Evolutionary conservation across 768 basidiomycete species (phyloP), one percentile per base, ranked within the genome.

Genomic region (Steccherinum ochraceum): DNA sequence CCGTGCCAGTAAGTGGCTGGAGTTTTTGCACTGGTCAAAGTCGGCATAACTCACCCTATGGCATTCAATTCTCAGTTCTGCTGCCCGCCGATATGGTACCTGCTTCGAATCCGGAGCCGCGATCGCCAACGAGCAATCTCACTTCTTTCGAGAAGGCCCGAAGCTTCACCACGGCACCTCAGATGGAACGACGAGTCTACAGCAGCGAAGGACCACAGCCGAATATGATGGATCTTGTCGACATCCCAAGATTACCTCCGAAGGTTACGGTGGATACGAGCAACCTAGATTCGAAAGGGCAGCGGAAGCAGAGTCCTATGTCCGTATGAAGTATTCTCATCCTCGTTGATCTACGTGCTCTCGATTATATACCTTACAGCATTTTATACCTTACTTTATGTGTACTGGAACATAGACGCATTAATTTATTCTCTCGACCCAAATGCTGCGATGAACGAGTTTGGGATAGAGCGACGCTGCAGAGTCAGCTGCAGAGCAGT

Each of bases 1-100:
- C 66, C 73, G 82, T 48, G 81, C 84, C 16, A 77, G 60, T 63
- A 73, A 78, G 64, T 79, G 1, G 3, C 26, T 5, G 41, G 7
- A 16, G 16, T 35, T n/a, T 16, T 35, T 35, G 30, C 16, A 35
- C 30, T 16, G 30, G 30, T 7, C 16, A 35, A 16, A n/a, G n/a
- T n/a, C n/a, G n/a, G n/a, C n/a, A n/a, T n/a, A n/a, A 35, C 30
- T 35, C 7, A 35, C 30, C 7, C 30, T 35, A 16, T 7, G 7
- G 16, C 30, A 7, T 35, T 35, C 30, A 16, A n/a, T 35, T 7
- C 30, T 7, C 16, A 35, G 30, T 35, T 35, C 21, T 43, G 18
- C 21, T 43, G 10, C 41, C 41, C 5, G 16, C 41, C 10, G 41
- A 43, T 19, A 35, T 35, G 30, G 30, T 35, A 16, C 30, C 16